phyloP scores from a whole-genome alignment of 164 flowering plant species.

The Platanus orientalis region DNA sequence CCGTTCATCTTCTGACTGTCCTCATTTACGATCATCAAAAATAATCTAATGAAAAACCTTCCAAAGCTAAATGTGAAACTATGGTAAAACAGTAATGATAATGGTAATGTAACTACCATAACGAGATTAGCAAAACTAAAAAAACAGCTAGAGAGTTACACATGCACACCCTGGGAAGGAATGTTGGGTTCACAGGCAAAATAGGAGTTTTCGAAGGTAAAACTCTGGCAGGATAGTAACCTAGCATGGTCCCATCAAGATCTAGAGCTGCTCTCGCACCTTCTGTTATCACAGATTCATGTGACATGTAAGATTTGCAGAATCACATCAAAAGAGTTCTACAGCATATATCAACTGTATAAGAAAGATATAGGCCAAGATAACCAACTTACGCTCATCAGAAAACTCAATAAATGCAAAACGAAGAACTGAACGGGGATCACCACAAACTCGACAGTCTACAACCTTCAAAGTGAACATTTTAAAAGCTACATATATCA shows the following conservation, averaged over 20 bases:
- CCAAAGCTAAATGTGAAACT: background rate
- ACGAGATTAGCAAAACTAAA: background rate
- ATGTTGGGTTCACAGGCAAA: slow-evolving; percentile 96
- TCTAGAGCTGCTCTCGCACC: slow-evolving; percentile 84
- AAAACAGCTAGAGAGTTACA: background rate
- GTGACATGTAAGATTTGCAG: background rate
- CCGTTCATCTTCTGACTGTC: slow-evolving; percentile 95
- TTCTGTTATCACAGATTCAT: slow-evolving; percentile 43
- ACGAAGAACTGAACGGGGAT: slow-evolving; percentile 90
- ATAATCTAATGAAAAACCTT: background rate
- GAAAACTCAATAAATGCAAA: slow-evolving; percentile 96
- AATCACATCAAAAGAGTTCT: background rate
- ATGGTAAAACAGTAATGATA: background rate
- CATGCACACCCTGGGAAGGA: slow-evolving; percentile 76
- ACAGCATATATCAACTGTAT: background rate
- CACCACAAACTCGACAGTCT: slow-evolving; percentile 98
- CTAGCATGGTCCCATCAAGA: slow-evolving; percentile 89
- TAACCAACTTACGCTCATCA: slow-evolving; percentile 67
- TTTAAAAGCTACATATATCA: slow-evolving; percentile 3
- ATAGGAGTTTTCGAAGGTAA: slow-evolving; percentile 98
- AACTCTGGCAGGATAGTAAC: slow-evolving; percentile 88
- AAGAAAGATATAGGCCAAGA: slow-evolving; percentile 1
- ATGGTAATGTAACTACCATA: background rate
- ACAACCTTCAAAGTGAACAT: slow-evolving; percentile 60
- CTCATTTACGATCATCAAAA: slow-evolving; percentile 9